Evolutionary conservation across 2,329 filamentous ascomycete species (phyloP), one percentile per base, ranked within the genome.

Genomic region (Penicillium brevicompactum): DNA sequence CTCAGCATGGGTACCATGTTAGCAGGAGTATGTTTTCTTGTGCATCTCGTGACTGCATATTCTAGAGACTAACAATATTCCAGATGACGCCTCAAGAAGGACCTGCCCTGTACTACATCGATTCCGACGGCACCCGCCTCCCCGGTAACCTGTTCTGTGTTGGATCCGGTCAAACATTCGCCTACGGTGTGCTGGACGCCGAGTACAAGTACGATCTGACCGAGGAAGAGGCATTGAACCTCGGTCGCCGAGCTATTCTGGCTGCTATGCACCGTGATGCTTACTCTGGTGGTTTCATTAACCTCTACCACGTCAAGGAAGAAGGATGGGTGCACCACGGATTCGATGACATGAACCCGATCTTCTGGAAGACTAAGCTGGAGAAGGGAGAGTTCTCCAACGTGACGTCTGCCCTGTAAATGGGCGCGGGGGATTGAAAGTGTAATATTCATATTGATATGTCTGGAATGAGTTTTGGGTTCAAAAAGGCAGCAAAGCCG

Each of bases 1-100:
- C 81, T 99, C 69, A 96, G 91, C 74, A 99, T 99, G 94, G 94
- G 94, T 67, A 99, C 94, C 71, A 99, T 99, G 94, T 96, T 94
- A 77, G 93, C 94, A 34, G 94, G 94, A 70, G 94, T 99, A 64
- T 94, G 94, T 62, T 86, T 87, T 18, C 18, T 18, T 18, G 18
- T 80, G 90, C 90, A 90, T 41, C 16, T 11, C 14, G 32, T 14
- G 13, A n/a, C n/a, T 7, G 30, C 24, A 14, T 14, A n/a, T 8
- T 3, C 21, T 22, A 21, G 8, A 27, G 16, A 46, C 22, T 50
- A 45, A 57, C 47, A 44, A 49, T 50, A 9, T 45, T 32, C 8
- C 22, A 74, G 72, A 69, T 75, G 60, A 75, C 72, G 11, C 89
- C 91, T 65, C 89, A 93, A 78, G 93, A 97, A 82, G 94, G 94